phyloP scores from a whole-genome alignment of 768 basidiomycete genomes.

The Phanerodontia chrysosporium region DNA sequence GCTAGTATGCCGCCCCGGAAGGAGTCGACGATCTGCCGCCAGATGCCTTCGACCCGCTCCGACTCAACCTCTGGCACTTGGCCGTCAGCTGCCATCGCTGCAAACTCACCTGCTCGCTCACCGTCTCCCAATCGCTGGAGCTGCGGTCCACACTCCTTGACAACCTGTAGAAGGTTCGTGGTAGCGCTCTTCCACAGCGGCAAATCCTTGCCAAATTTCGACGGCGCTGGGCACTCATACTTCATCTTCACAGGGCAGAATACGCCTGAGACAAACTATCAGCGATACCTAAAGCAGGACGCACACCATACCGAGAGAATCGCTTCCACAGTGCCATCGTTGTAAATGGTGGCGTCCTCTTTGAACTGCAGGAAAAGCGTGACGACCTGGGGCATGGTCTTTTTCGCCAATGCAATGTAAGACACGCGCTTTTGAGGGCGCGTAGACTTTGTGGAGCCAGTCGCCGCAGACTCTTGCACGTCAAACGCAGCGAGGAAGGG shows the following conservation, averaged over 20 bases:
- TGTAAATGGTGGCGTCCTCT: conserved; percentile 56
- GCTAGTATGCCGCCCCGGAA: conserved; percentile 80
- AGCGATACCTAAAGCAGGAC: not conserved
- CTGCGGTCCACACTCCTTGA: conserved; percentile 58
- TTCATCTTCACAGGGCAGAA: conserved; percentile 91
- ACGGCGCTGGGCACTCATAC: conserved; percentile 91
- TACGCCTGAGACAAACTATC: conserved; percentile 53
- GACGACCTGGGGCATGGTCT: conserved; percentile 78
- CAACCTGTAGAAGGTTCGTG: conserved; percentile 65
- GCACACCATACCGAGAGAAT: conserved; percentile 58
- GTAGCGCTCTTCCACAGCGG: conserved; percentile 98
- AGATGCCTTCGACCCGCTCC: conserved; percentile 74
- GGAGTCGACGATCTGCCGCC: conserved; percentile 79
- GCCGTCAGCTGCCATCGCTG: not conserved
- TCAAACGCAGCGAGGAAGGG: conserved; percentile 83
- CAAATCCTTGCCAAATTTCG: conserved; percentile 79
- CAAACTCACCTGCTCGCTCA: conserved; percentile 24
- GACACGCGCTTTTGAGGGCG: conserved; percentile 65
- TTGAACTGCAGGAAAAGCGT: conserved; percentile 73
- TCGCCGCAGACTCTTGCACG: conserved; percentile 24
- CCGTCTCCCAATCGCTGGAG: conserved; percentile 49
- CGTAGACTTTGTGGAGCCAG: conserved; percentile 31
- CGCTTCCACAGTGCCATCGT: conserved; percentile 82
- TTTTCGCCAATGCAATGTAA: conserved; percentile 88
- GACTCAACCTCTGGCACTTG: conserved; percentile 46